A percentile compares a stretch with the other conserved stretches of the same genome.
Conservation (phyloP, 2,329 filamentous ascomycete genomes). For the Achaetomium macrosporum region DNA sequence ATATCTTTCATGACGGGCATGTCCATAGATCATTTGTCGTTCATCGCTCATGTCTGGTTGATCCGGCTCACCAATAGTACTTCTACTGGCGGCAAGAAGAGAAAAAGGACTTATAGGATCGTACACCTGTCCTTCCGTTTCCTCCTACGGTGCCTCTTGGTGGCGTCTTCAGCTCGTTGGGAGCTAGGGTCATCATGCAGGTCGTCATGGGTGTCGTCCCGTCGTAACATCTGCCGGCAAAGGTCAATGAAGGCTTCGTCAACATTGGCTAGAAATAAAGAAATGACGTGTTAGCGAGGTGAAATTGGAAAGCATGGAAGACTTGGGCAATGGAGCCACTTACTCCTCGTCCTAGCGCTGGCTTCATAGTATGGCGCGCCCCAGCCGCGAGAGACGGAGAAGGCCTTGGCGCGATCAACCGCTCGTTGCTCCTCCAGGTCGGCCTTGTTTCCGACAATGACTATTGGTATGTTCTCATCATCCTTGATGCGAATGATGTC, state of each 20-base stretch:
- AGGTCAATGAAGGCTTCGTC: slow-evolving; percentile 85
- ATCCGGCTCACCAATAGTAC: background rate
- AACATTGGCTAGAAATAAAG: slow-evolving; percentile 58
- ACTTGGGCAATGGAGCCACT: slow-evolving; percentile 23
- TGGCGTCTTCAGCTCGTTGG: slow-evolving; percentile 36
- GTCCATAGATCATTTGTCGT: slow-evolving; percentile 8
- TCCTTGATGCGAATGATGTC: slow-evolving; percentile 91
- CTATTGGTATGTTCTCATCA: slow-evolving; percentile 76
- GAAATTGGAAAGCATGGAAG: background rate
- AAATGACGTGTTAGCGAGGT: slow-evolving; percentile 1
- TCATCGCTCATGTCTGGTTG: slow-evolving; percentile 10
- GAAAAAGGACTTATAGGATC: slow-evolving; percentile 16
- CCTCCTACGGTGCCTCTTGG: slow-evolving; percentile 18
- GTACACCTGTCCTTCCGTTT: slow-evolving; percentile 22
- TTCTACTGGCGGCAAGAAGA: background rate
- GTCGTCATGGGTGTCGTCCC: slow-evolving; percentile 50
- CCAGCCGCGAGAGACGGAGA: slow-evolving; percentile 81
- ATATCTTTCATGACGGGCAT: slow-evolving; percentile 11
- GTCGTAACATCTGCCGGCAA: slow-evolving; percentile 74
- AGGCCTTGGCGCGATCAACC: slow-evolving; percentile 72
- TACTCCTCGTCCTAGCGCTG: slow-evolving; percentile 69
- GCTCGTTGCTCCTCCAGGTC: slow-evolving; percentile 81
- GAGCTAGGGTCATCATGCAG: slow-evolving; percentile 34
- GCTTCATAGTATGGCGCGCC: slow-evolving; percentile 88
- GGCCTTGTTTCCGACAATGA: slow-evolving; percentile 88